phyloP scores from a whole-genome alignment of 768 basidiomycete genomes.

The Peribolospora kevripleyi region DNA sequence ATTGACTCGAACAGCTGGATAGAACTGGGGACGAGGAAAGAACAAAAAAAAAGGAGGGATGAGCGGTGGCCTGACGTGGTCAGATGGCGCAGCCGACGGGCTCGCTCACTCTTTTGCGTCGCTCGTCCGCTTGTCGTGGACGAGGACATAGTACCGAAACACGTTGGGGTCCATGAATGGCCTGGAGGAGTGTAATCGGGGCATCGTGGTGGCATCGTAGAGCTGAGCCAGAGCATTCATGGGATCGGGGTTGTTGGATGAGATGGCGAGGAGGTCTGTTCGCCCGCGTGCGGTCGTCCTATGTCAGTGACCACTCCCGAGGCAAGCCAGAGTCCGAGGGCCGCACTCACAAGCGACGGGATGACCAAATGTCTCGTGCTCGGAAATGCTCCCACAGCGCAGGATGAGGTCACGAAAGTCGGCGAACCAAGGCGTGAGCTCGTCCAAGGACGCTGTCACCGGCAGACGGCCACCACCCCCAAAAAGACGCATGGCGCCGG shows the following conservation, averaged over 20 bases:
- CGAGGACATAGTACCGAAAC: conserved; percentile 15
- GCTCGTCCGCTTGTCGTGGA: conserved; percentile 10
- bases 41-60: not conserved
- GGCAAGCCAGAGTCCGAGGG: not conserved
- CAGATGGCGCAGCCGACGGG: not conserved
- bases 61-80: no score
- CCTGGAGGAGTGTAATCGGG: conserved; percentile 6
- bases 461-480: not conserved
- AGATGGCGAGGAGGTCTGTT: conserved; percentile 14
- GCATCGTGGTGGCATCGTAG: conserved; percentile 11
- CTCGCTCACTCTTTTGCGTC: not conserved
- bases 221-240: conserved; percentile 15
- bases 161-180: conserved; percentile 12
- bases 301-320: not conserved
- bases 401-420: conserved; percentile 10
- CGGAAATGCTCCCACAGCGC: conserved; percentile 6
- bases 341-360: conserved; percentile 12
- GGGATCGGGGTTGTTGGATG: conserved; percentile 15
- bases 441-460: conserved; percentile 2
- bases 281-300: no score
- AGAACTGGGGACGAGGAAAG: not conserved
- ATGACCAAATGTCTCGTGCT: conserved; percentile 15
- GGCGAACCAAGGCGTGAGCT: conserved; percentile 14
- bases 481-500: not conserved
- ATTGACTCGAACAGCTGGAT: conserved; percentile 6